Evolutionary conservation across 768 basidiomycete species (phyloP).

Genomic region (Zangia roseola): DNA sequence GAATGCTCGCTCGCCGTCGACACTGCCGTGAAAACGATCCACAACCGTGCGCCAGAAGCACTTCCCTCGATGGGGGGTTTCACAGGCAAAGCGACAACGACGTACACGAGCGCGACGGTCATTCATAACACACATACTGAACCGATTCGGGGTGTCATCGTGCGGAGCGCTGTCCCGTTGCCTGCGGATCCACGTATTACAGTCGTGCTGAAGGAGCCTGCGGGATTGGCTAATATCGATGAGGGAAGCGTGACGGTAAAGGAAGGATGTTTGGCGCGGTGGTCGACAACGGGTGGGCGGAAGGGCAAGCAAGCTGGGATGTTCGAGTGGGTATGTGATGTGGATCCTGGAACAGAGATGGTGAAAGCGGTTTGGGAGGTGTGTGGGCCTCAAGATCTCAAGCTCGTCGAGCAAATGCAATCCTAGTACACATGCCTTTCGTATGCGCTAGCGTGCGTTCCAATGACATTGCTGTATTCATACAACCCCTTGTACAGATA

Average conservation of each 20-base stretch:
- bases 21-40: conserved; percentile 10
- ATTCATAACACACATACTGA: conserved; percentile 16
- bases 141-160: conserved; percentile 12
- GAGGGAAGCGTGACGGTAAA: conserved; percentile 11
- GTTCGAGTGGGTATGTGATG: conserved; percentile 31
- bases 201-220: conserved; percentile 27
- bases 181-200: conserved; percentile 28
- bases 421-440: neutral
- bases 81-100: conserved; percentile 11
- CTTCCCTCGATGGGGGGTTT: conserved; percentile 7
- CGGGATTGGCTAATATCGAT: conserved; percentile 19
- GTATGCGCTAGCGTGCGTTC: too few relatives aligned
- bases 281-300: conserved; percentile 18
- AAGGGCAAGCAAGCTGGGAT: conserved; percentile 21
- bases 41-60: conserved; percentile 12
- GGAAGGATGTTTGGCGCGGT: conserved; percentile 15
- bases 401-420: conserved; percentile 10
- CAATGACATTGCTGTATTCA: too few relatives aligned
- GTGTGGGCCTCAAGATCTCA: conserved; percentile 21
- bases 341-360: conserved; percentile 22
- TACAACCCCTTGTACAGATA: too few relatives aligned
- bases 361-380: conserved; percentile 32
- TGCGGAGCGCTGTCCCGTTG: conserved; percentile 30
- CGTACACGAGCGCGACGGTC: conserved; percentile 15
- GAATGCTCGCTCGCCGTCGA: conserved; percentile 24